Evolutionary conservation across 495 filamentous ascomycete genomes (phyloP).

Genomic region (Aspergillus ostianus): DNA sequence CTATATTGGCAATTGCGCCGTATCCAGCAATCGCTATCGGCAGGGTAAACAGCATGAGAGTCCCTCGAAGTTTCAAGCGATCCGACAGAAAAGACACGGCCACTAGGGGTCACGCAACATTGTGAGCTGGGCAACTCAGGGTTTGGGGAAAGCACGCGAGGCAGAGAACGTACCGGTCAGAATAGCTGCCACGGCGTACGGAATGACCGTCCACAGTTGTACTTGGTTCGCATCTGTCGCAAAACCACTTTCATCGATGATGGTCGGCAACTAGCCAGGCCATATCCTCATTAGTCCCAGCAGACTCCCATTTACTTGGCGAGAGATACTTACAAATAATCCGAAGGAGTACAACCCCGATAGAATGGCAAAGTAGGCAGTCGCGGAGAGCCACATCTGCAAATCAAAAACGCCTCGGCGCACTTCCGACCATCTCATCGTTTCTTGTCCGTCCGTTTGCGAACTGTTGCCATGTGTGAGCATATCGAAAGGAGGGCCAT

Average conservation of each 20-base stretch:
- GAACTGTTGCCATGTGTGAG: not conserved
- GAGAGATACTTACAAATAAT: conserved; percentile 32
- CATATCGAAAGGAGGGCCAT: not conserved
- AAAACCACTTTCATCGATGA: conserved; percentile 69
- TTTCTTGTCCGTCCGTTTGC: conserved; percentile 31
- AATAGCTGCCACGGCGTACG: conserved; percentile 76
- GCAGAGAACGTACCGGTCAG: conserved; percentile 65
- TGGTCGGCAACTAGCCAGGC: conserved; percentile 60
- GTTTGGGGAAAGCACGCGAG: conserved; percentile 47
- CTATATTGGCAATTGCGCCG: conserved; percentile 47
- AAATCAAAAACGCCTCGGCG: conserved; percentile 34
- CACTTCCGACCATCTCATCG: conserved; percentile 44
- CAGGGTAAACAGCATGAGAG: conserved; percentile 48
- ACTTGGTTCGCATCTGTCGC: conserved; percentile 60
- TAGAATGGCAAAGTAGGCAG: conserved; percentile 44
- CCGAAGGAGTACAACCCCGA: conserved; percentile 46
- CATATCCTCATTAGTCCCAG: conserved; percentile 6
- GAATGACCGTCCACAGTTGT: conserved; percentile 83
- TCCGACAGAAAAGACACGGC: conserved; percentile 47
- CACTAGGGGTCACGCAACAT: conserved; percentile 20
- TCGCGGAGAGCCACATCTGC: conserved; percentile 43
- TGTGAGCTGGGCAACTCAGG: not conserved
- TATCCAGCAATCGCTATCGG: conserved; percentile 50
- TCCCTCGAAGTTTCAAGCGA: conserved; percentile 40
- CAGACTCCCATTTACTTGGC: not conserved